Percentiles rank a stretch among this genome's conserved stretches.
Evolutionary conservation across 2,329 filamentous ascomycete species (phyloP).

Genomic region (Cercospora zeina): DNA sequence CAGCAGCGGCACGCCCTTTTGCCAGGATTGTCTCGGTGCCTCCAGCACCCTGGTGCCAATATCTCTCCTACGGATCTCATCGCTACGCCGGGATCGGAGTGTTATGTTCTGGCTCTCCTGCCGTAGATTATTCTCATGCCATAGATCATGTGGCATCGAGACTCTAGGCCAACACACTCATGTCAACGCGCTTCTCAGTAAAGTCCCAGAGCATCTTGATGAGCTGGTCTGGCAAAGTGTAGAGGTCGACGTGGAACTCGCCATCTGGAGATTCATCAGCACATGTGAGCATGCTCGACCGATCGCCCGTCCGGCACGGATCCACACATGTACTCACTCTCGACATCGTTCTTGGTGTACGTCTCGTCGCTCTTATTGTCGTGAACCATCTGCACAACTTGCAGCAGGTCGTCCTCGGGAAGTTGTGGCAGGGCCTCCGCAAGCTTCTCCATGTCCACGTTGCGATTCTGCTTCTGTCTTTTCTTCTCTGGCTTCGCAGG

Average conservation of each 20-base stretch:
- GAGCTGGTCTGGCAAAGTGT: conserved; percentile 87
- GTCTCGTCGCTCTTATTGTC: conserved; percentile 94
- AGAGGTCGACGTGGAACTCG: conserved; percentile 97
- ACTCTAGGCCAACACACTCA: conserved; percentile 33
- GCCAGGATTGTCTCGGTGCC: background rate
- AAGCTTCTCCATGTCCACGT: conserved; percentile 92
- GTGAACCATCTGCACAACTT: conserved; percentile 96
- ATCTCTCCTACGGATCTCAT: background rate
- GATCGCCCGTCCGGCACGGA: background rate
- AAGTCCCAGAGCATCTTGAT: conserved; percentile 97
- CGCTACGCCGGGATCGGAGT: background rate
- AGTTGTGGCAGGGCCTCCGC: conserved; percentile 88
- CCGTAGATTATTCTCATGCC: background rate
- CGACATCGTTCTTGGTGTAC: conserved; percentile 95
- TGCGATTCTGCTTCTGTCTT: conserved; percentile 55
- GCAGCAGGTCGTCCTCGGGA: conserved; percentile 86
- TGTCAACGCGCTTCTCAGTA: conserved; percentile 47
- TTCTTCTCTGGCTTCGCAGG: conserved; percentile 71
- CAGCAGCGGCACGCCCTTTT: background rate
- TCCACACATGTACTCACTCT: conserved; percentile 58
- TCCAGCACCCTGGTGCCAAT: background rate
- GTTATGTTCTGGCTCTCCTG: background rate
- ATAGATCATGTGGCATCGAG: background rate
- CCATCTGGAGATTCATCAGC: conserved; percentile 60
- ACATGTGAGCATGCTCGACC: background rate